Evolutionary conservation across 352 stramenopile species (phyloP), one percentile per base, ranked within the genome.

Genomic region (Phytophthora litchii): DNA sequence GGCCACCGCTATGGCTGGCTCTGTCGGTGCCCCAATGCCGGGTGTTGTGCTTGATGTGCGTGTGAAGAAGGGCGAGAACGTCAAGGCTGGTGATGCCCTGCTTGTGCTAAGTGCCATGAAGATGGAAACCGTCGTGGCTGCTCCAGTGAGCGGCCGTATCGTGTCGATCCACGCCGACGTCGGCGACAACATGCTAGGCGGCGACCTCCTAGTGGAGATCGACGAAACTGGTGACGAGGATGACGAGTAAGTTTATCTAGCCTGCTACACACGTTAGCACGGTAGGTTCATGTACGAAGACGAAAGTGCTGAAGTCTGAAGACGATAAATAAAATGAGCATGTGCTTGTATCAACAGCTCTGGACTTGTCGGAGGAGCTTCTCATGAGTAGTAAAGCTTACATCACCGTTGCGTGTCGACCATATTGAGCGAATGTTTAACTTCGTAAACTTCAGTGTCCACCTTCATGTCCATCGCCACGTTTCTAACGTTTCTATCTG

Each of bases 61-160:
- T 68, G 92, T 98, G 20, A 95, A 96, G 63, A 80, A 82, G 34
- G 96, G 96, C 31, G 84, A 98, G 66, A 83, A 88, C 31, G 89
- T 99, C 14, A 96, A 98, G 68, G 84, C 83, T 16, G 97, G 96
- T 38, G 75, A 97, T 58, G 86, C 93, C 25, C 83, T 99, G 31
- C 76, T 98, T 23, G 88, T 98, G 41, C 76, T 99, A 42, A 97
- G 83, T 27, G 97, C 97, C 51, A 99, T 99, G 95, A 99, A 99
- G 81, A 99, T 99, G 97, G 96, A 99, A 82, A 99, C 96, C 3
- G 89, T 97, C 23, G 93, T 99, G 29, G 73, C 89, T 37, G 89
- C 95, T 20, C 89, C 96, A 1, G 87, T 95, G 45, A 82, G 77
- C 36, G 97, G 97, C 56, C 86, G 89, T 53, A 82, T 99, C 23